Evolutionary conservation across 441 rosid genomes (phyloP), one percentile per base, ranked within the genome.

Genomic region (Croton setiger): DNA sequence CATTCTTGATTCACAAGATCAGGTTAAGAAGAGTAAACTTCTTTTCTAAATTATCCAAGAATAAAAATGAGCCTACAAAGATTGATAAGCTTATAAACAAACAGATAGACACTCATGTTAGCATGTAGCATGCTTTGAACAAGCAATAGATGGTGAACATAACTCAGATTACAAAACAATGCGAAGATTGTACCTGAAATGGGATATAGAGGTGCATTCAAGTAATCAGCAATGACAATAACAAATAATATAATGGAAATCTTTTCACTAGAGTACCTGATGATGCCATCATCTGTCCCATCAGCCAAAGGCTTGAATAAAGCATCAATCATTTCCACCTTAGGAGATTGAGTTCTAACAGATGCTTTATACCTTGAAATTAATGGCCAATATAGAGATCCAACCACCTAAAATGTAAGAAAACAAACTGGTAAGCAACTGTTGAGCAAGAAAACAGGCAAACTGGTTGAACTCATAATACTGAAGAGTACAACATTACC

Each of bases 321-420:
- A 63, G 95, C 81, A 77, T 95, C 97, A 70, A 92, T 90, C 88
- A 90, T 95, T 85, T 90, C 96, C 75, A 82, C 63, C 83, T 82
- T 91, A 0, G 97, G 87, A 7, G 97, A 89, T 72, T 95, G 98
- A 41, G 91, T 81, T 76, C 98, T 86, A 56, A 89, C 97, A 74
- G 93, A 87, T 76, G 99, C 98, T 76, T 93, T 89, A 41, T 92
- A 95, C 80, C 89, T 87, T 73, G 99, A 92, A 79, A 95, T 86
- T 68, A 82, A 74, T 12, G 99, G 98, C 98, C 98, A 95, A 60
- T 52, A 66, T 49, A 60, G 83, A 61, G 99, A 95, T 68, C 99
- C 96, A 82, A 92, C 99, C 76, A 90, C 97, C 99, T 95, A 74
- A 72, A 80, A 69, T 44, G 65, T 71, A 63, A 59, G 63, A 63